Evolutionary conservation across 1,139 yeast genomes (phyloP).

Genomic region (Yamadazyma pseudoaaseri): DNA sequence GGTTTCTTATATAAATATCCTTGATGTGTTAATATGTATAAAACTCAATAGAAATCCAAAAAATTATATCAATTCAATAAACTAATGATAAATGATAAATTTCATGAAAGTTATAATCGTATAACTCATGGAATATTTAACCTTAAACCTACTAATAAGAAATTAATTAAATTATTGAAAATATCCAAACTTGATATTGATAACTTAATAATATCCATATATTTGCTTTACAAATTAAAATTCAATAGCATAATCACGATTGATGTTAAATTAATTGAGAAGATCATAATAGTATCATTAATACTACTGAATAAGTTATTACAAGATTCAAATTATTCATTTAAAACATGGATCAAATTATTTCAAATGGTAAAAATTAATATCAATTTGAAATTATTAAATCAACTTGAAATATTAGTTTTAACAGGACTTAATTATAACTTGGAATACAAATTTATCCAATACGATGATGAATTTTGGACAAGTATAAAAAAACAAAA

Average conservation of each 20-base stretch:
- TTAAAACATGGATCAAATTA: constrained; percentile 47
- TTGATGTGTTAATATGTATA: neutral
- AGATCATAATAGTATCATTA: constrained; percentile 33
- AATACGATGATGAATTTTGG: constrained; percentile 28
- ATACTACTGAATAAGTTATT: constrained; percentile 47
- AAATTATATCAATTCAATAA: too few species aligned
- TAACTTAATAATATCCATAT: constrained; percentile 31
- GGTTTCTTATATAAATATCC: neutral
- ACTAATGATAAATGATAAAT: constrained; percentile 3
- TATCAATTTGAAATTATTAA: constrained; percentile 14
- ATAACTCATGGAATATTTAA: constrained; percentile 6
- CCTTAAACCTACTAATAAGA: constrained; percentile 6
- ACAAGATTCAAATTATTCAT: constrained; percentile 53
- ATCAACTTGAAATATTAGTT: constrained; percentile 31
- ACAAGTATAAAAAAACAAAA: constrained; percentile 1
- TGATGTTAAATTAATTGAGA: constrained; percentile 19
- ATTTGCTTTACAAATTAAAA: constrained; percentile 29
- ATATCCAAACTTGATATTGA: constrained; percentile 28
- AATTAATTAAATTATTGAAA: constrained; percentile 11
- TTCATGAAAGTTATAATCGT: constrained; percentile 6
- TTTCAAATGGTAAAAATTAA: constrained; percentile 11
- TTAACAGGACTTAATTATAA: constrained; percentile 29
- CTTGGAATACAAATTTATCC: constrained; percentile 24
- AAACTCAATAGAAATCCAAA: neutral
- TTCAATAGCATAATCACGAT: constrained; percentile 17